Percentiles rank a stretch among this genome's conserved stretches.
Conservation (phyloP, 306 rosid genomes). For the Sesbania bispinosa region DNA sequence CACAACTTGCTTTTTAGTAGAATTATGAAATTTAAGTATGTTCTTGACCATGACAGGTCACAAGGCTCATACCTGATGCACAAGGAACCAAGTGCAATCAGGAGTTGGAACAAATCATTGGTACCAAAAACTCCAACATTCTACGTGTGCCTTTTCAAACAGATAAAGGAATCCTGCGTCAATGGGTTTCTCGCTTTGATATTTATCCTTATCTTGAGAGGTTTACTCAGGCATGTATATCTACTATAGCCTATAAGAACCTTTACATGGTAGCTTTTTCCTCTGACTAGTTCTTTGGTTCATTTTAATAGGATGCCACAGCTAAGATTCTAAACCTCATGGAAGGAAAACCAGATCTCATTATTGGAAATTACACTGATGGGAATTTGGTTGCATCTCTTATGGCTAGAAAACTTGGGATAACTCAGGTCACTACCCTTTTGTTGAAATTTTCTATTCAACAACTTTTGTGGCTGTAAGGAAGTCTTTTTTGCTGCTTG, state of each 20-base stretch:
- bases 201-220: slow-evolving; percentile 83
- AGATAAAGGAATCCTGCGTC: slow-evolving; percentile 52
- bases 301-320: slow-evolving; percentile 60
- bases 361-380: slow-evolving; percentile 89
- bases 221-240: slow-evolving; percentile 73
- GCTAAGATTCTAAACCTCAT: slow-evolving; percentile 52
- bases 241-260: no score
- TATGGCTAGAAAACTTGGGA: slow-evolving; percentile 80
- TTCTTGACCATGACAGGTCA: slow-evolving; percentile 47
- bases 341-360: slow-evolving; percentile 84
- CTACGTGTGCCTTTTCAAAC: slow-evolving; percentile 82
- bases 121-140: slow-evolving; percentile 72
- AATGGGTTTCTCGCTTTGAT: slow-evolving; percentile 94
- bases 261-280: neutral
- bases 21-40: neutral
- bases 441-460: neutral
- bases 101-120: slow-evolving; percentile 65
- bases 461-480: neutral
- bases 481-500: neutral
- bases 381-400: slow-evolving; percentile 90
- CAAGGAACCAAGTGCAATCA: slow-evolving; percentile 81
- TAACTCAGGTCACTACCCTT: slow-evolving; percentile 58
- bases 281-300: neutral
- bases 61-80: slow-evolving; percentile 88
- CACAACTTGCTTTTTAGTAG: neutral